Percentiles rank a stretch among this genome's conserved stretches.
phyloP scores from a whole-genome alignment of 768 basidiomycete genomes.

The Termitomyces bulborhizus region DNA sequence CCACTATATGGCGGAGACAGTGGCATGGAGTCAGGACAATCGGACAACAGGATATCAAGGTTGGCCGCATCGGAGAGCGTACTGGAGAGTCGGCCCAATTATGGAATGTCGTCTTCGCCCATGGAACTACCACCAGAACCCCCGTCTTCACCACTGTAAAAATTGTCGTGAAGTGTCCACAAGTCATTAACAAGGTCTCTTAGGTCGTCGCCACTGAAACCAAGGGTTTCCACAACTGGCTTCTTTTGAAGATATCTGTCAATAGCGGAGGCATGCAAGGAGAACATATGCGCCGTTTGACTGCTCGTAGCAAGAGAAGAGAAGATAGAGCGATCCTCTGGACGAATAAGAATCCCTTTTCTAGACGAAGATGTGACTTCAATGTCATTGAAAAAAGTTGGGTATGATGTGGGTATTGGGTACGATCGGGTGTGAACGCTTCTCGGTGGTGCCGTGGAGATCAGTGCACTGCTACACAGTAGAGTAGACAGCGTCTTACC shows the following conservation, averaged over 20 bases:
- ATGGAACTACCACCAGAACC: background rate
- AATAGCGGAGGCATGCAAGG: constrained; percentile 45
- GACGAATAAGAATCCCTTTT: constrained; percentile 10
- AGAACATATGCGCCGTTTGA: constrained; percentile 35
- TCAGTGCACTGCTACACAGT: constrained; percentile 4
- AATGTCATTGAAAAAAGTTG: constrained; percentile 32
- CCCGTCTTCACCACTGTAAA: constrained; percentile 22
- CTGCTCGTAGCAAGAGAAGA: constrained; percentile 42
- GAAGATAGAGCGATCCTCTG: constrained; percentile 21
- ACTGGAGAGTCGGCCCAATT: background rate
- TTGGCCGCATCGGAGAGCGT: too few relatives aligned
- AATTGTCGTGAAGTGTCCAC: constrained; percentile 53
- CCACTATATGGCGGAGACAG: too few relatives aligned
- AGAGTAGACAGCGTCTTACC: constrained; percentile 23
- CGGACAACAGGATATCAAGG: too few relatives aligned
- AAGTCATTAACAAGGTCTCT: constrained; percentile 49
- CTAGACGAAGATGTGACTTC: constrained; percentile 1
- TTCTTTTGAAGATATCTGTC: constrained; percentile 37
- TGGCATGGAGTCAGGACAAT: too few relatives aligned
- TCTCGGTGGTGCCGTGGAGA: background rate
- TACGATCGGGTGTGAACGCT: constrained; percentile 48
- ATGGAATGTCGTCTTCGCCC: background rate
- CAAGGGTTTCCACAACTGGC: constrained; percentile 26
- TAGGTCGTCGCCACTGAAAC: constrained; percentile 50
- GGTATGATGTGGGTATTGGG: constrained; percentile 58